Base-by-base conservation (phyloP, 2,329 filamentous ascomycete species). In the Cordyceps fumosorosea region DNA sequence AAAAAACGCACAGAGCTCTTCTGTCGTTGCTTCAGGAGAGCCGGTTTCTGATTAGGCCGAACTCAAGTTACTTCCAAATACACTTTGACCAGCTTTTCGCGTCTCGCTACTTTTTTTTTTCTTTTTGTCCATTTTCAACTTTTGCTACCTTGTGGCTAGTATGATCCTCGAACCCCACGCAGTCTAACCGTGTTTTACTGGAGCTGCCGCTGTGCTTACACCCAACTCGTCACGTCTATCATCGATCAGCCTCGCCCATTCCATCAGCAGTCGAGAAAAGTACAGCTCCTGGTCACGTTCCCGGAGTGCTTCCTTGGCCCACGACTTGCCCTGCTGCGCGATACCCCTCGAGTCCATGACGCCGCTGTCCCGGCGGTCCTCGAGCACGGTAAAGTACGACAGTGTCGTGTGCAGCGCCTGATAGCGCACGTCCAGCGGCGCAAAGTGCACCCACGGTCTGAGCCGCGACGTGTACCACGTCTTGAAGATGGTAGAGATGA, bases 231-330 rank as follows among this genome's bases (percentile, higher is more conserved):
- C 78, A 64, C 81, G 72, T 45, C 76, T 69, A 68, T 91, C 88
- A 73, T 89, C 83, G 24, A 88, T 81, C 51, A 92, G 69, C 64
- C 89, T 76, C 2, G 82, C 89, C 88, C 89, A 95, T 76, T 95
- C 90, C 22, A 95, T 74, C 67, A 95, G 74, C 64, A 95, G 71
- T 53, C 90, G 78, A 70, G 93, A 95, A 68, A 93, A 79, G 69
- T 95, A 95, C 11, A 91, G 82, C 72, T 92, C 88, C 84, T 89
- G 90, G 69, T 95, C 91, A 71, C 88, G 87, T 68, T 83, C 84
- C 63, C 87, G 77, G 20, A 92, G 67, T 14, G 84, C 87, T 70
- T 79, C 78, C 7, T 77, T 75, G 2, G 84, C 85, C 89, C 89
- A 91, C 63, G 81, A 80, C 57, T 80, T 78, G 1, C 89, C 89